Conservation (phyloP, 2,329 filamentous ascomycete genomes). For the Orbilia oligospora region DNA sequence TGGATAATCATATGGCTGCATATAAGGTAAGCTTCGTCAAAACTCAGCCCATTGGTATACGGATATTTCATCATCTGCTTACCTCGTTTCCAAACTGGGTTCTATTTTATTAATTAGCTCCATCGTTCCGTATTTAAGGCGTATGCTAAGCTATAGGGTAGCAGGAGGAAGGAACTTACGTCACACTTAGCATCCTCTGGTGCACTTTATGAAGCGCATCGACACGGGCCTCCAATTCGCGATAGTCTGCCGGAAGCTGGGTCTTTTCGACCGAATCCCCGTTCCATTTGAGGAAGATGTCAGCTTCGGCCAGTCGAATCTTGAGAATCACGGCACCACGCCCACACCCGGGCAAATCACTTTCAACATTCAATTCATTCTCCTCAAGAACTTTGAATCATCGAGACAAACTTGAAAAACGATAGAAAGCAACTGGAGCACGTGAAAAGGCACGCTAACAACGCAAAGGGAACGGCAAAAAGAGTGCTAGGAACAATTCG, state of each 20-base stretch:
- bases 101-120: constrained; percentile 69
- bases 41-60: neutral
- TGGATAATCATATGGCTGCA: constrained; percentile 85
- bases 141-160: neutral
- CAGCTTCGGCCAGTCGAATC: constrained; percentile 61
- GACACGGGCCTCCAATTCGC: constrained; percentile 97
- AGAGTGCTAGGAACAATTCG: neutral
- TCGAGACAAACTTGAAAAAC: constrained; percentile 22
- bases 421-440: constrained; percentile 19
- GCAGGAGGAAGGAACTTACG: constrained; percentile 74
- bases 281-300: constrained; percentile 61
- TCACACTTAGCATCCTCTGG: constrained; percentile 96
- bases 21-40: constrained; percentile 6
- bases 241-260: constrained; percentile 95
- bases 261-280: constrained; percentile 73
- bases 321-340: constrained; percentile 46
- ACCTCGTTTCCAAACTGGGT: constrained; percentile 88
- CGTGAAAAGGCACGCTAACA: constrained; percentile 33
- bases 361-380: constrained; percentile 61
- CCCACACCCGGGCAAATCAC: constrained; percentile 41
- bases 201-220: constrained; percentile 97
- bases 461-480: constrained; percentile 17
- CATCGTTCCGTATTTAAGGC: neutral
- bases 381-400: constrained; percentile 33
- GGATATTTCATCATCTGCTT: constrained; percentile 8